Evolutionary conservation across 2,329 filamentous ascomycete species (phyloP).

Genomic region (Onygena corvina): DNA sequence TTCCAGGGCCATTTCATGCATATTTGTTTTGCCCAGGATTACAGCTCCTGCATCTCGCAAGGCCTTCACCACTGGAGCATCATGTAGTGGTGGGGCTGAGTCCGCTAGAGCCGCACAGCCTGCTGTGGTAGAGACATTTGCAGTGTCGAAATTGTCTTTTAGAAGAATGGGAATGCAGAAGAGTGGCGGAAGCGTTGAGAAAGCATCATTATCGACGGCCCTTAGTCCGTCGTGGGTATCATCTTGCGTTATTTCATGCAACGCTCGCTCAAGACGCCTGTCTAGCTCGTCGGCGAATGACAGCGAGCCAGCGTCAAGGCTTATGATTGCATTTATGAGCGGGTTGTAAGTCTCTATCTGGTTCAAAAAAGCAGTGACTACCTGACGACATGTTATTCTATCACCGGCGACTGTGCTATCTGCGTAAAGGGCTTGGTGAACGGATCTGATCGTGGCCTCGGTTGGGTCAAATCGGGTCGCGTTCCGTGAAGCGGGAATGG

Average conservation of each 20-base stretch:
- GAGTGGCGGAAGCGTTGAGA: conserved; percentile 33
- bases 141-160: conserved; percentile 53
- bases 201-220: background rate
- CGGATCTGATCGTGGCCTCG: conserved; percentile 47
- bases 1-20: conserved; percentile 54
- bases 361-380: conserved; percentile 45
- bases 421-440: conserved; percentile 45
- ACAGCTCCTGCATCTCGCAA: conserved; percentile 43
- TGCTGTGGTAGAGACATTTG: conserved; percentile 46
- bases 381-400: conserved; percentile 38
- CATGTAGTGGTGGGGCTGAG: conserved; percentile 29
- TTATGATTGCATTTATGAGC: conserved; percentile 46
- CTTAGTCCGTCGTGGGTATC: background rate
- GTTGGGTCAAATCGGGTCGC: conserved; percentile 37
- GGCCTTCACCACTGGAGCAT: conserved; percentile 41
- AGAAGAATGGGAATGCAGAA: conserved; percentile 52
- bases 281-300: conserved; percentile 42
- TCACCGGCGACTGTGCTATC: conserved; percentile 28
- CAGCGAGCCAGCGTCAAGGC: conserved; percentile 41
- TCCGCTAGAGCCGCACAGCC: conserved; percentile 40
- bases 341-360: conserved; percentile 48
- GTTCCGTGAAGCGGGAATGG: background rate
- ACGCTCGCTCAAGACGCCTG: background rate
- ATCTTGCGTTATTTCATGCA: background rate
- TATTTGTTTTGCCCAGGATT: conserved; percentile 48